phyloP scores from a whole-genome alignment of 768 basidiomycete species.

The Clitopilus hobsonii region DNA sequence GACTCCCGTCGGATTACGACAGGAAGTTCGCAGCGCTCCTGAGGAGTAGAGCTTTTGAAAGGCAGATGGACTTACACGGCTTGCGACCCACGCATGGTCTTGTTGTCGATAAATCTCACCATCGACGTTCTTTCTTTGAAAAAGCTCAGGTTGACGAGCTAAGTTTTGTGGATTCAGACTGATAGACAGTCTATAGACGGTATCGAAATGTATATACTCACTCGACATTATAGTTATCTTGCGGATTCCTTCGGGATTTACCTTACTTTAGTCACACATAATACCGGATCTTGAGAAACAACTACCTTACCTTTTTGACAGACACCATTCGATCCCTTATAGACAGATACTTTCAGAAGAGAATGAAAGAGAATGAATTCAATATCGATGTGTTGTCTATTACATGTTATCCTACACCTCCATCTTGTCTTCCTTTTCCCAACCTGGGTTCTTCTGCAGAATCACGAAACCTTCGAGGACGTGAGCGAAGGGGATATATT shows the following conservation, averaged over 20 bases:
- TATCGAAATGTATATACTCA: too few relatives aligned
- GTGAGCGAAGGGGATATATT: slow-evolving; percentile 86
- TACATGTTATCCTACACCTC: slow-evolving; percentile 48
- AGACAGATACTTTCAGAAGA: too few relatives aligned
- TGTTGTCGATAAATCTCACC: neutral
- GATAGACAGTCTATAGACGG: neutral
- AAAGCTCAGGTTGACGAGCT: neutral
- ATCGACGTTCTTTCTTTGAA: neutral
- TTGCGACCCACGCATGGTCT: neutral
- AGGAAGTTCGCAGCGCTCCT: neutral
- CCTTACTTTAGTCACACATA: too few relatives aligned
- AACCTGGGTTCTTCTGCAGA: slow-evolving; percentile 88
- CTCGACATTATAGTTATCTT: too few relatives aligned
- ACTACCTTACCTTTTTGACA: too few relatives aligned
- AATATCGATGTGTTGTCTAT: neutral
- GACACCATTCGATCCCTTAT: too few relatives aligned
- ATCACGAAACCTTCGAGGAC: slow-evolving; percentile 93
- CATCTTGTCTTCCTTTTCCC: slow-evolving; percentile 84
- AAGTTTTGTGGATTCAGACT: neutral
- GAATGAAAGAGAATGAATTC: neutral
- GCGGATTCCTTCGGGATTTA: too few relatives aligned
- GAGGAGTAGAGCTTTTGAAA: neutral
- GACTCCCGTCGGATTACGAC: neutral
- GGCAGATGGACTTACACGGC: neutral
- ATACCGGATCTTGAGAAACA: too few relatives aligned